A percentile compares a stretch with the other conserved stretches of the same genome.
phyloP scores from a whole-genome alignment of 106 monocot genomes.

The Vanilla planifolia region DNA sequence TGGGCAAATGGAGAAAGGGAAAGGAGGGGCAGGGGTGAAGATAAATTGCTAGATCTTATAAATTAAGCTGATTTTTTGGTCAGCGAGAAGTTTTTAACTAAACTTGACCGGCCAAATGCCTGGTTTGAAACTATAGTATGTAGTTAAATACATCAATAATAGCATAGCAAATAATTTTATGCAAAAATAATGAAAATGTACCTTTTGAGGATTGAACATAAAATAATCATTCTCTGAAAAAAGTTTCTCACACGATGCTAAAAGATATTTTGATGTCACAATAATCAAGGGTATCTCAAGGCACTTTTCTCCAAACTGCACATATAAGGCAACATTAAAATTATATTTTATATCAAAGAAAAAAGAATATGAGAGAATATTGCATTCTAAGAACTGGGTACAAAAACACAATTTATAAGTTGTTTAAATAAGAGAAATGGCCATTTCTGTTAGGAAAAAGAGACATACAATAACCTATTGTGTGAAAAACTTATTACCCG shows the following conservation, averaged over 20 bases:
- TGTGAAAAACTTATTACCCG: too few relatives aligned
- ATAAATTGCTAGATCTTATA: too few relatives aligned
- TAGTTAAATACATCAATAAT: too few relatives aligned
- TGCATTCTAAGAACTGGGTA: background rate
- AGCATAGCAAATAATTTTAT: background rate
- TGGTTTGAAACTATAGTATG: too few relatives aligned
- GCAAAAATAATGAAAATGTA: background rate
- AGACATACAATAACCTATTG: background rate
- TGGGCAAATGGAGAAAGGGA: too few relatives aligned
- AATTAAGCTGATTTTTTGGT: too few relatives aligned
- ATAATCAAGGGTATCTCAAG: conserved; percentile 8
- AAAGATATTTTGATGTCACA: background rate
- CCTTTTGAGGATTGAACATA: conserved; percentile 9
- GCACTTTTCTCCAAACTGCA: conserved; percentile 7
- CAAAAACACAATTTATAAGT: background rate
- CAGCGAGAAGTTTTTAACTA: too few relatives aligned
- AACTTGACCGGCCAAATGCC: too few relatives aligned
- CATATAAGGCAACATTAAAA: background rate
- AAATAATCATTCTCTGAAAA: conserved; percentile 3
- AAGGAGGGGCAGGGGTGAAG: too few relatives aligned
- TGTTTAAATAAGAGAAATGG: background rate
- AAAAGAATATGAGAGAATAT: background rate
- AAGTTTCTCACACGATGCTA: background rate
- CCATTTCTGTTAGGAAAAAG: background rate
- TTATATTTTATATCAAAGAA: background rate